Evolutionary conservation across 768 basidiomycete species (phyloP).

Genomic region (Galerina sulciceps): DNA sequence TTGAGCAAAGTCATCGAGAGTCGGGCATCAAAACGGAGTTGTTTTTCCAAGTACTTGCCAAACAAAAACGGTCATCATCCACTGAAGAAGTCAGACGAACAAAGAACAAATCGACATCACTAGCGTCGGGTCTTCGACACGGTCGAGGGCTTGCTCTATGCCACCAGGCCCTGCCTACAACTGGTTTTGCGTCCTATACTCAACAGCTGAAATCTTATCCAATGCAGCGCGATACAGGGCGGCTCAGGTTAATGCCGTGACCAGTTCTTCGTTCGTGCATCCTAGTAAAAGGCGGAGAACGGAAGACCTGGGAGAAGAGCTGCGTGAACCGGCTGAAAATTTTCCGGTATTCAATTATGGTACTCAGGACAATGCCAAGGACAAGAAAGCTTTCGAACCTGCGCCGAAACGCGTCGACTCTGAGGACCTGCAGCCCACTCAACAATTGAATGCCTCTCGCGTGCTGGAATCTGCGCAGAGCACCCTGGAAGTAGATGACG

Average conservation of each 20-base stretch:
- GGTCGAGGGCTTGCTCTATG: constrained; percentile 40
- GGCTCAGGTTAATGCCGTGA: constrained; percentile 37
- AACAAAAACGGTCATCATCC: too few species aligned
- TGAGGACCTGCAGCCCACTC: not conserved
- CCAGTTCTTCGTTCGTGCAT: constrained; percentile 14
- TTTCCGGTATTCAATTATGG: not conserved
- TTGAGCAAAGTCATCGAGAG: too few species aligned
- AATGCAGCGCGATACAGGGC: constrained; percentile 67
- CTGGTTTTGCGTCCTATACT: constrained; percentile 71
- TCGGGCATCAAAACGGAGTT: too few species aligned
- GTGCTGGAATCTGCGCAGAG: not conserved
- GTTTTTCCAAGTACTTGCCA: too few species aligned
- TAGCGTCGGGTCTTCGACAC: too few species aligned
- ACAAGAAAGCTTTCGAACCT: not conserved
- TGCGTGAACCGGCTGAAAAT: not conserved
- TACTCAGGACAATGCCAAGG: not conserved
- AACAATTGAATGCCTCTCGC: not conserved
- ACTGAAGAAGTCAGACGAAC: too few species aligned
- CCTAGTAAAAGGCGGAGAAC: constrained; percentile 23
- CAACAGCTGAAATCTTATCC: constrained; percentile 61
- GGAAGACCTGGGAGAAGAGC: constrained; percentile 4
- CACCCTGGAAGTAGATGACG: not conserved
- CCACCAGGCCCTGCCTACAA: constrained; percentile 73
- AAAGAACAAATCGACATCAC: too few species aligned
- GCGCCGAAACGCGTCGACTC: not conserved